Conservation (phyloP, 1,284 basidiomycete species). For the Malassezia brasiliensis region DNA sequence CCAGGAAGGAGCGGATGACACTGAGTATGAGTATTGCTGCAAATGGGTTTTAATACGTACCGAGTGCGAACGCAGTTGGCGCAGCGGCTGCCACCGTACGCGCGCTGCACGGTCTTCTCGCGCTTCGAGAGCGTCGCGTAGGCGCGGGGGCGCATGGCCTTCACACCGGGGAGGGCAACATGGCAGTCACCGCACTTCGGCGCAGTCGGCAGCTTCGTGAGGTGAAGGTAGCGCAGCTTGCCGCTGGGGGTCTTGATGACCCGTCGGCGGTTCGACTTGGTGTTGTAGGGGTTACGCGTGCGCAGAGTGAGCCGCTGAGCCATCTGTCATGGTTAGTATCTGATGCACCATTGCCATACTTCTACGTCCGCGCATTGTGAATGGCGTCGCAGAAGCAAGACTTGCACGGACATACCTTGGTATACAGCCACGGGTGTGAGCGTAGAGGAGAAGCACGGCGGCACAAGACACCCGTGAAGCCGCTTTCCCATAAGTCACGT, state of each 20-base stretch:
- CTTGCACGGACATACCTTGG: conserved; percentile 12
- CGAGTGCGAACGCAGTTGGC: conserved; percentile 44
- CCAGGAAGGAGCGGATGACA: conserved; percentile 94
- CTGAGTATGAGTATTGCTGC: conserved; percentile 51
- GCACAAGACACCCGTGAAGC: background rate
- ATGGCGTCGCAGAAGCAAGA: no score
- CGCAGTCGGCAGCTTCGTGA: conserved; percentile 71
- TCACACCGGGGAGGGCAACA: conserved; percentile 36
- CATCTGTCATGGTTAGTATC: conserved; percentile 54
- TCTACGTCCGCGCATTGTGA: no score
- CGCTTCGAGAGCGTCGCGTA: conserved; percentile 44
- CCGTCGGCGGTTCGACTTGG: conserved; percentile 85
- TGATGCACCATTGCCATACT: background rate
- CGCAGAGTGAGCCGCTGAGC: conserved; percentile 98
- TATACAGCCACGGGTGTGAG: conserved; percentile 14
- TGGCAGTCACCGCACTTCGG: conserved; percentile 67
- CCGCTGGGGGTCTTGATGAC: conserved; percentile 95
- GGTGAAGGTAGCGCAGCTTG: conserved; percentile 78
- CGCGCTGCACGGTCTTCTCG: conserved; percentile 44
- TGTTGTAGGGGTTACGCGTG: conserved; percentile 98
- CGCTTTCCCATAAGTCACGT: background rate
- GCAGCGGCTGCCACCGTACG: conserved; percentile 47
- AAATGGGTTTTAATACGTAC: conserved; percentile 18
- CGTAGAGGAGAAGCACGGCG: background rate
- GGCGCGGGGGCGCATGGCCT: conserved; percentile 44